Percentiles rank a stretch among this genome's conserved stretches.
Conservation (phyloP, 345 rosid species). For the Mangifera indica region DNA sequence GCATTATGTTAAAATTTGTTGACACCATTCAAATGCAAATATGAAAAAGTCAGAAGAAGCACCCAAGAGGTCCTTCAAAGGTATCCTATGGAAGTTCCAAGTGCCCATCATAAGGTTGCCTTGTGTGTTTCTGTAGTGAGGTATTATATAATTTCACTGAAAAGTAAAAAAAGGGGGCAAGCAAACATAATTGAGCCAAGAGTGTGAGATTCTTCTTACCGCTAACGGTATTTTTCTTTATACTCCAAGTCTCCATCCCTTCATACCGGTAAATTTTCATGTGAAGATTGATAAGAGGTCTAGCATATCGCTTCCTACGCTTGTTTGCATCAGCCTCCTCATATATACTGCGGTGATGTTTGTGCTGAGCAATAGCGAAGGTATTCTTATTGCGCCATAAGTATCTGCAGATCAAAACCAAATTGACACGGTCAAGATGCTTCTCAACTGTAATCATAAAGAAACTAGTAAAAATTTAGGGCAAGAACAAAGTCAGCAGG, state of each 20-base stretch:
- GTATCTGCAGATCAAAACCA: conserved; percentile 47
- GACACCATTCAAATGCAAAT: neutral
- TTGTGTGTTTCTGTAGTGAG: neutral
- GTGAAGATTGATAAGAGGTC: conserved; percentile 94
- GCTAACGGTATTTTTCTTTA: conserved; percentile 61
- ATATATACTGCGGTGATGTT: conserved; percentile 75
- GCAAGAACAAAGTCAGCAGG: no score
- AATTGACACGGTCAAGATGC: neutral
- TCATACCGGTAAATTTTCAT: conserved; percentile 87
- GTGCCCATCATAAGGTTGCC: no score
- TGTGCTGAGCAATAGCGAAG: conserved; percentile 94
- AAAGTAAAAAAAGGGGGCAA: neutral
- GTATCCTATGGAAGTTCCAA: neutral
- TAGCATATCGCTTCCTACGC: conserved; percentile 87
- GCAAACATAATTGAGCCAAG: neutral
- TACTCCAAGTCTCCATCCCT: conserved; percentile 93
- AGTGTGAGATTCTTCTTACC: conserved; percentile 42
- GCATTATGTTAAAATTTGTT: conserved; percentile 27
- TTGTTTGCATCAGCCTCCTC: conserved; percentile 99
- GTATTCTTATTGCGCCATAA: conserved; percentile 89
- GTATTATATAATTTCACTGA: neutral
- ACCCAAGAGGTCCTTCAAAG: neutral
- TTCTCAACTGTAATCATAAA: conserved; percentile 6
- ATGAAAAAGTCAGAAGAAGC: neutral
- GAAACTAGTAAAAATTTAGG: neutral